Conservation (phyloP, 352 stramenopile genomes). For the Halophytophthora batemanensis region DNA sequence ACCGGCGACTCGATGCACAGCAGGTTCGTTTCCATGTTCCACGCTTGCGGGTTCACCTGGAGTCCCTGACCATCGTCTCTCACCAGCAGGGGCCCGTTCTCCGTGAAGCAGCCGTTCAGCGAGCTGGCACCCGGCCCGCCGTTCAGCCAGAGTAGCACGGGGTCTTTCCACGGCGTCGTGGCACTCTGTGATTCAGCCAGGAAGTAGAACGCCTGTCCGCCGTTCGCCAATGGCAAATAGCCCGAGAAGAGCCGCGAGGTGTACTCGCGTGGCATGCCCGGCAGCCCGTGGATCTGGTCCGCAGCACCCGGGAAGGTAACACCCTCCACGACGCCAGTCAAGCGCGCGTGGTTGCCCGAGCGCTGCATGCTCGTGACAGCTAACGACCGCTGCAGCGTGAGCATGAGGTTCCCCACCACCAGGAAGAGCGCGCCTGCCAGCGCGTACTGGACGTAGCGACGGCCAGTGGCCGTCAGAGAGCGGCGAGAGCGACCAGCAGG, state of each 20-base stretch:
- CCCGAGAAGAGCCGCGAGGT: constrained; percentile 50
- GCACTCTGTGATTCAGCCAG: constrained; percentile 58
- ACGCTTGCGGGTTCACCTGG: constrained; percentile 45
- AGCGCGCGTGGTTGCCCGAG: constrained; percentile 4
- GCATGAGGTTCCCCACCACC: constrained; percentile 27
- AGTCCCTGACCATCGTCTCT: constrained; percentile 46
- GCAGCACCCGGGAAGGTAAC: constrained; percentile 28
- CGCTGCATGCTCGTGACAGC: constrained; percentile 24
- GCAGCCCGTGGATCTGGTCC: constrained; percentile 47
- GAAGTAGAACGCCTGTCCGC: constrained; percentile 68
- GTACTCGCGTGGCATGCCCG: constrained; percentile 50
- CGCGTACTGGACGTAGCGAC: constrained; percentile 24
- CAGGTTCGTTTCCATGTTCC: constrained; percentile 56
- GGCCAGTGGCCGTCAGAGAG: constrained; percentile 16
- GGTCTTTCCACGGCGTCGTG: constrained; percentile 28
- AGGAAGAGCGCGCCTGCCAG: constrained; percentile 25
- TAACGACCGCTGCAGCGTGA: constrained; percentile 29
- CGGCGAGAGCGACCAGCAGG: constrained; percentile 9
- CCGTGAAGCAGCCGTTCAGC: constrained; percentile 55
- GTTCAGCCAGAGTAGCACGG: constrained; percentile 69
- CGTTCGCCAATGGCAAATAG: constrained; percentile 51
- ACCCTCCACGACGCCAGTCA: constrained; percentile 15
- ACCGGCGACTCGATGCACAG: constrained; percentile 64
- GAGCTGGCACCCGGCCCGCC: constrained; percentile 61
- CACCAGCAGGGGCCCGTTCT: constrained; percentile 72